phyloP scores from a whole-genome alignment of 2,329 filamentous ascomycete species.

The Xylogone sp. region DNA sequence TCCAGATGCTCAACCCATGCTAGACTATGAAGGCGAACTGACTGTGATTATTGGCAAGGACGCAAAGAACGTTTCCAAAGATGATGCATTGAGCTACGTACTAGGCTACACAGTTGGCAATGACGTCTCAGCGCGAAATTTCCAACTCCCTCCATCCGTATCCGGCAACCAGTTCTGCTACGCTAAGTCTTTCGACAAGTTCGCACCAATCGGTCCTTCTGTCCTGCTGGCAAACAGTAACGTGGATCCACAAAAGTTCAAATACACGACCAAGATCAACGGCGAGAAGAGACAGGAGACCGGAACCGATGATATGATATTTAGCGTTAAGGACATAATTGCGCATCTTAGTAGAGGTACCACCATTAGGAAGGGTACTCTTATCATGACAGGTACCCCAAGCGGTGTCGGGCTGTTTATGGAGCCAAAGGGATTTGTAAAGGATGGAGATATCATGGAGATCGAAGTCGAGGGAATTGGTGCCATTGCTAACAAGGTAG shows the following conservation, averaged over 20 bases:
- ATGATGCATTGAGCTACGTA: slow-evolving; percentile 35
- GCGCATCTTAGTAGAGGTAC: slow-evolving; percentile 37
- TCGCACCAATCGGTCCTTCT: slow-evolving; percentile 38
- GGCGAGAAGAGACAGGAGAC: slow-evolving; percentile 39
- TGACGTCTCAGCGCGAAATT: slow-evolving; percentile 37
- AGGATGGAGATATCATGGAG: slow-evolving; percentile 31
- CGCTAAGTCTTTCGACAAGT: slow-evolving; percentile 41
- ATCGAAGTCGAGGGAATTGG: slow-evolving; percentile 26
- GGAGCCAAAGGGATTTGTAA: slow-evolving; percentile 27
- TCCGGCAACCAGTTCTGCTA: slow-evolving; percentile 41
- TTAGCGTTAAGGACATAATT: slow-evolving; percentile 35
- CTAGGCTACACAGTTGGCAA: slow-evolving; percentile 40
- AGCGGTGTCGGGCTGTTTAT: slow-evolving; percentile 33
- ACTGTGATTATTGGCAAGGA: slow-evolving; percentile 46
- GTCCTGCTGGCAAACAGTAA: slow-evolving; percentile 26
- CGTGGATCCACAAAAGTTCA: slow-evolving; percentile 11
- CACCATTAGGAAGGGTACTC: slow-evolving; percentile 41
- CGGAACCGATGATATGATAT: slow-evolving; percentile 44
- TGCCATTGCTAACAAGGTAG: slow-evolving; percentile 22
- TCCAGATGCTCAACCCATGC: slow-evolving; percentile 42
- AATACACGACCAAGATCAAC: slow-evolving; percentile 37
- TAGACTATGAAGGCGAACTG: slow-evolving; percentile 65
- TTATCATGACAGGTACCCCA: slow-evolving; percentile 48
- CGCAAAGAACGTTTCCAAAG: slow-evolving; percentile 35
- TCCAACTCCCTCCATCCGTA: slow-evolving; percentile 23